Conservation (phyloP, 371 early-diverging fungal species). For the Encephalitozoon hellem region DNA sequence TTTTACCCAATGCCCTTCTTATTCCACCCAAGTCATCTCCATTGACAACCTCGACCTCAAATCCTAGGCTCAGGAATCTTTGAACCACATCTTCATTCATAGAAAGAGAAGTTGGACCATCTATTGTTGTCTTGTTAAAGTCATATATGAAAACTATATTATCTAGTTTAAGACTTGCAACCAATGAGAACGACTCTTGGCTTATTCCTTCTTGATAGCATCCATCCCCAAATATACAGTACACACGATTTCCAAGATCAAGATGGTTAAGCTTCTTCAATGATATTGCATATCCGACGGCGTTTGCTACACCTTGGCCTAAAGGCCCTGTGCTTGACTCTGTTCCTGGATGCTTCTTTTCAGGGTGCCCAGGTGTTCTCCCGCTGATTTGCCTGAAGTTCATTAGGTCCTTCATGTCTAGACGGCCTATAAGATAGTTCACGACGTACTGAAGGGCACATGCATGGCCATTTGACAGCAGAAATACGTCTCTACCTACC, state of each 20-base stretch:
- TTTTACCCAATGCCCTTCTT: slow-evolving; percentile 60
- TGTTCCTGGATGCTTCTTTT: slow-evolving; percentile 77
- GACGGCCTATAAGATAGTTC: slow-evolving; percentile 76
- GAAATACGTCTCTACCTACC: slow-evolving; percentile 86
- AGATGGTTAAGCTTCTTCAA: slow-evolving; percentile 62
- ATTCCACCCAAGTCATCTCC: slow-evolving; percentile 74
- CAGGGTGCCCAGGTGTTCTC: slow-evolving; percentile 56
- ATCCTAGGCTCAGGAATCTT: slow-evolving; percentile 83
- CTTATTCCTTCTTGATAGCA: slow-evolving; percentile 96
- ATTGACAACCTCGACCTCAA: slow-evolving; percentile 70
- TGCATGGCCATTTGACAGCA: slow-evolving; percentile 94
- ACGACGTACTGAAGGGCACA: slow-evolving; percentile 84
- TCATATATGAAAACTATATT: slow-evolving; percentile 91
- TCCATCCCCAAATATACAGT: slow-evolving; percentile 85
- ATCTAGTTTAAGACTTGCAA: slow-evolving; percentile 87
- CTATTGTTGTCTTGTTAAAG: slow-evolving; percentile 85
- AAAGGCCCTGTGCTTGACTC: slow-evolving; percentile 97
- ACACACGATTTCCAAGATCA: slow-evolving; percentile 71
- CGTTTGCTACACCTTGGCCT: slow-evolving; percentile 88
- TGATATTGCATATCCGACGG: slow-evolving; percentile 89
- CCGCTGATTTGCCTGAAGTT: slow-evolving; percentile 77
- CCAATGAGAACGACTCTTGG: slow-evolving; percentile 86
- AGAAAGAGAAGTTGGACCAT: slow-evolving; percentile 69
- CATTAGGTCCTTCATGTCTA: slow-evolving; percentile 81
- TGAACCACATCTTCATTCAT: slow-evolving; percentile 82